Evolutionary conservation across 169 alveolate species (phyloP).

Genomic region (Cyclospora cayetanensis): DNA sequence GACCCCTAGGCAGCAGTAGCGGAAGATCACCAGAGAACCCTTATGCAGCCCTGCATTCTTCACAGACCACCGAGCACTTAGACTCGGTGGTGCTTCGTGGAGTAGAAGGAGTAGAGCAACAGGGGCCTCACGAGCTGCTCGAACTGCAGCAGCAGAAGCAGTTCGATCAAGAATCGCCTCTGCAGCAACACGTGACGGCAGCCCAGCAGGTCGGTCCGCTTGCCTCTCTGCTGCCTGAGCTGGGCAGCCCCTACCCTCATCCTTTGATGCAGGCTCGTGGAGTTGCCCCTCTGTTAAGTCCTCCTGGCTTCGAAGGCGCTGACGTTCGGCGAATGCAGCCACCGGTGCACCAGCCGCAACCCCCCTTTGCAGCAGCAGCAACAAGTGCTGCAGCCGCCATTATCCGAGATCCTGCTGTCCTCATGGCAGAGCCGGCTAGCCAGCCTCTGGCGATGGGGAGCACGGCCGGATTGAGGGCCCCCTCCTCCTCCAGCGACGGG

Average conservation of each 20-base stretch:
- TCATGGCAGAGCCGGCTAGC: not conserved
- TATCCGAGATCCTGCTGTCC: constrained; percentile 34
- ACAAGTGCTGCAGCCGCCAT: constrained; percentile 37
- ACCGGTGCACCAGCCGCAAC: constrained; percentile 2
- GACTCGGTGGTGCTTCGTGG: too few relatives aligned
- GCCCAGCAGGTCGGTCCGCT: too few relatives aligned
- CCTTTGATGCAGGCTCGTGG: not conserved
- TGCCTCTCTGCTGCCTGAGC: not conserved
- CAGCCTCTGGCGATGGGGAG: too few relatives aligned
- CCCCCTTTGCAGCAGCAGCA: not conserved
- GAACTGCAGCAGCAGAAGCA: constrained; percentile 60
- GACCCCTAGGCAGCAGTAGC: constrained; percentile 21
- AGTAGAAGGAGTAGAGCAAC: too few relatives aligned
- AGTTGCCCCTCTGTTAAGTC: not conserved
- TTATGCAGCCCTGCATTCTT: too few relatives aligned
- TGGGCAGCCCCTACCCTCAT: not conserved
- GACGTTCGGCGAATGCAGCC: constrained; percentile 4
- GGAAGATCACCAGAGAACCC: too few relatives aligned
- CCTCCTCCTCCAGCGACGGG: too few relatives aligned
- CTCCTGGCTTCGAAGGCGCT: constrained; percentile 43
- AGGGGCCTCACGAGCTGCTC: too few relatives aligned
- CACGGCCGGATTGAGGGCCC: too few relatives aligned
- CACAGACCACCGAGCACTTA: too few relatives aligned
- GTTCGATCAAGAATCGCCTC: not conserved
- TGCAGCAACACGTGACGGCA: not conserved